Evolutionary conservation across 352 stramenopile species (phyloP).

Genomic region (Chrysophaeum taylorii): DNA sequence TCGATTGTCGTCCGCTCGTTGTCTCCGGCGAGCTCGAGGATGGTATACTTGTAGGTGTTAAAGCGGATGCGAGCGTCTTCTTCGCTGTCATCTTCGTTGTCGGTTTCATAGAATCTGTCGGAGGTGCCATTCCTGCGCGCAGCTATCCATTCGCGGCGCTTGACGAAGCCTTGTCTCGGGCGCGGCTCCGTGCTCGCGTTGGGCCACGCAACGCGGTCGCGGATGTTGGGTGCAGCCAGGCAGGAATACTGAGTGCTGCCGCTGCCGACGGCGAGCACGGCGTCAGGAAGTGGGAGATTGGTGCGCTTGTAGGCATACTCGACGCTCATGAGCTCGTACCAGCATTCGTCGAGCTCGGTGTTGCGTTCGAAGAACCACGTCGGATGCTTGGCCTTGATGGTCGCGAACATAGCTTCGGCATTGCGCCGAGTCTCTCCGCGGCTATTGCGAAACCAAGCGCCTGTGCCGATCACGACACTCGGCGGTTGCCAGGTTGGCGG

Average conservation of each 20-base stretch:
- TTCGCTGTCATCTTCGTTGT: too few species aligned
- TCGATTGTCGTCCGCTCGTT: too few species aligned
- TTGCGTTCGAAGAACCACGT: too few species aligned
- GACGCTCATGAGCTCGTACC: neutral
- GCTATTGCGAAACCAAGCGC: neutral
- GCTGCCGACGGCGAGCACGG: neutral
- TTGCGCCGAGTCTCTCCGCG: neutral
- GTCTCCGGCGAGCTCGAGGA: too few species aligned
- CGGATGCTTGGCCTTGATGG: neutral
- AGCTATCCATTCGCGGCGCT: too few species aligned
- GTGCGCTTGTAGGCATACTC: neutral
- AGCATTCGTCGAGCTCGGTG: neutral
- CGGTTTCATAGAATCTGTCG: too few species aligned
- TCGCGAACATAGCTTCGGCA: neutral
- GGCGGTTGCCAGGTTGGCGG: neutral
- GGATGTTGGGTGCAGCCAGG: neutral
- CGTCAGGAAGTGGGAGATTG: neutral
- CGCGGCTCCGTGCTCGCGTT: too few species aligned
- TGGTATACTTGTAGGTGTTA: too few species aligned
- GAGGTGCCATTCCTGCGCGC: too few species aligned
- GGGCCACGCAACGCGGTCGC: neutral
- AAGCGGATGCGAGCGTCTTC: too few species aligned
- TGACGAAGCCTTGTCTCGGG: too few species aligned
- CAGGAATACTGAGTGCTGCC: neutral
- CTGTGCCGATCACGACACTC: neutral